phyloP scores from a whole-genome alignment of 805 yeast genomes.

The Saturnispora besseyi region DNA sequence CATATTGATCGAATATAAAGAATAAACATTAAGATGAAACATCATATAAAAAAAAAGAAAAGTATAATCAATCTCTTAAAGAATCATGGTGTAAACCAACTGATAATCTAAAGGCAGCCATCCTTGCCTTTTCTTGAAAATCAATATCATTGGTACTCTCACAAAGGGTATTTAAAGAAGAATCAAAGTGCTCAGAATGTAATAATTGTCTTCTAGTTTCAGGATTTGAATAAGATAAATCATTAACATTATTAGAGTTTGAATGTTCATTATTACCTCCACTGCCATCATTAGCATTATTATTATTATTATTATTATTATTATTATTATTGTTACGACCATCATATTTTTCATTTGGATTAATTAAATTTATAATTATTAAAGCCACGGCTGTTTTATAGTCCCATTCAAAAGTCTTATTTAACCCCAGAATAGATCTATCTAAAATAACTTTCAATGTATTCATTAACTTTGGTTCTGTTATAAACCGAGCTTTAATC shows the following conservation, averaged over 20 bases:
- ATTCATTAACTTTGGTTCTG: not conserved
- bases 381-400: slow-evolving; percentile 5
- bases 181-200: slow-evolving; percentile 1
- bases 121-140: slow-evolving; percentile 8
- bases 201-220: not conserved
- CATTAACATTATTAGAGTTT: not conserved
- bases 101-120: slow-evolving; percentile 4
- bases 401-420: slow-evolving; percentile 3
- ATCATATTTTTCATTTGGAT: not conserved
- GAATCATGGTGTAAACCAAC: not conserved
- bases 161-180: slow-evolving; percentile 3
- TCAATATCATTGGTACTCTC: slow-evolving; percentile 5
- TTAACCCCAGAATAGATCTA: not conserved
- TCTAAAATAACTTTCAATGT: slow-evolving; percentile 1
- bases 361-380: slow-evolving; percentile 1
- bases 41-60: too few species aligned
- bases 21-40: not conserved
- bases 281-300: not conserved
- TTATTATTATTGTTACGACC: not conserved
- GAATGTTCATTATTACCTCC: not conserved
- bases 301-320: not conserved
- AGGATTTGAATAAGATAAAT: not conserved
- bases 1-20: not conserved
- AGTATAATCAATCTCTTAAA: not conserved
- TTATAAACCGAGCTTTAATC: not conserved